These are phyloP conservation scores for Ambrosia trifida DNA, from an alignment of 129 eudicot species.

Conservation along the genomic window DNA sequence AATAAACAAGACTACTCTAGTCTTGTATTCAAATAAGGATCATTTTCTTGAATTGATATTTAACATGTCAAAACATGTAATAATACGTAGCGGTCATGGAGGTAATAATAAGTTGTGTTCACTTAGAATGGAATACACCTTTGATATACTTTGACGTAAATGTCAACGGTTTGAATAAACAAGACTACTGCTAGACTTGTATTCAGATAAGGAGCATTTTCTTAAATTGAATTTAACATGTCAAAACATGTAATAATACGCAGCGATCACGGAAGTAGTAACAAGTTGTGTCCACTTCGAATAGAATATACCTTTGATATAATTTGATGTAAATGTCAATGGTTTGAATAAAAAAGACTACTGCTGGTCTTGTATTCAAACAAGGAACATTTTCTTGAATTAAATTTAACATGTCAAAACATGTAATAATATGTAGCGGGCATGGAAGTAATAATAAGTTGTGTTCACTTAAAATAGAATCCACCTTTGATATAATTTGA, in stretches of 20 bases:
- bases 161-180: slow-evolving; percentile 32
- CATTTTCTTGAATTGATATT: too few species aligned
- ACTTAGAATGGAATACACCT: not conserved
- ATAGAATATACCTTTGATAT: not conserved
- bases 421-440: not conserved
- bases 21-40: not conserved
- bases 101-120: not conserved
- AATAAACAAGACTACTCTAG: slow-evolving; percentile 10
- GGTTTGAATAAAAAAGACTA: not conserved
- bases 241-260: not conserved
- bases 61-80: too few species aligned
- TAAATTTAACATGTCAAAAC: not conserved
- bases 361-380: not conserved
- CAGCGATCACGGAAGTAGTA: slow-evolving; percentile 12
- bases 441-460: slow-evolving; percentile 7
- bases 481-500: slow-evolving; percentile 15
- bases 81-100: slow-evolving; percentile 1
- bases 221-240: too few species aligned
- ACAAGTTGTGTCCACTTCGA: slow-evolving; percentile 8
- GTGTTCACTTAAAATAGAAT: slow-evolving; percentile 14
- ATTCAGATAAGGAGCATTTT: not conserved
- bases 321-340: not conserved
- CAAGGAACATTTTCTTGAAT: not conserved
- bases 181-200: not conserved
- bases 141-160: slow-evolving; percentile 23